Evolutionary conservation across 371 early-diverging fungal genomes (phyloP).

Genomic region (Apophysomyces variabilis): DNA sequence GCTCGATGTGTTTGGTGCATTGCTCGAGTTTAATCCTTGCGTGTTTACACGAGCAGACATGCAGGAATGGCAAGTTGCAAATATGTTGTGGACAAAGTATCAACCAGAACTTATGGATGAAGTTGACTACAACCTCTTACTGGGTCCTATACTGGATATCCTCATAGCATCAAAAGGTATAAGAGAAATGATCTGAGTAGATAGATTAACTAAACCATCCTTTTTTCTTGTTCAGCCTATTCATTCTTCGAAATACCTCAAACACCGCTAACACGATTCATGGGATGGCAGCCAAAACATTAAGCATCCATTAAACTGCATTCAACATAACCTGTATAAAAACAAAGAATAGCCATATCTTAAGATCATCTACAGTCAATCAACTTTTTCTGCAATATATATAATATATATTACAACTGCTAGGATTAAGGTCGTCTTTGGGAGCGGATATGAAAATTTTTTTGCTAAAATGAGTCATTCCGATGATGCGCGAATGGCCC

Average conservation of each 20-base stretch:
- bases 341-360: neutral
- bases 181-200: neutral
- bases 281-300: constrained; percentile 44
- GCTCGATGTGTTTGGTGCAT: constrained; percentile 42
- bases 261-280: constrained; percentile 45
- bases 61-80: constrained; percentile 32
- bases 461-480: neutral
- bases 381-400: no score
- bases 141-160: constrained; percentile 46
- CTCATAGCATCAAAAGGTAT: constrained; percentile 48
- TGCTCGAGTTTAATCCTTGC: constrained; percentile 44
- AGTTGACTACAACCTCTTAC: constrained; percentile 32
- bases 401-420: no score
- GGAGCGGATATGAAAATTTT: no score
- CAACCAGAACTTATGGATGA: constrained; percentile 22
- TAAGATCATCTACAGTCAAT: no score
- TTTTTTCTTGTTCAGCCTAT: constrained; percentile 26
- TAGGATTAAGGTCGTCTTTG: no score
- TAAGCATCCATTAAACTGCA: constrained; percentile 9
- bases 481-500: neutral
- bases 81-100: constrained; percentile 26
- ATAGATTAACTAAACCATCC: no score
- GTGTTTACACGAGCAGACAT: constrained; percentile 42
- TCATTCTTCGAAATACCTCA: constrained; percentile 54
- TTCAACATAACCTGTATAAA: neutral